A percentile compares a stretch with the other conserved stretches of the same genome.
Evolutionary conservation across 1,284 basidiomycete genomes (phyloP).

Genomic region (Afroboletus lepidellus): DNA sequence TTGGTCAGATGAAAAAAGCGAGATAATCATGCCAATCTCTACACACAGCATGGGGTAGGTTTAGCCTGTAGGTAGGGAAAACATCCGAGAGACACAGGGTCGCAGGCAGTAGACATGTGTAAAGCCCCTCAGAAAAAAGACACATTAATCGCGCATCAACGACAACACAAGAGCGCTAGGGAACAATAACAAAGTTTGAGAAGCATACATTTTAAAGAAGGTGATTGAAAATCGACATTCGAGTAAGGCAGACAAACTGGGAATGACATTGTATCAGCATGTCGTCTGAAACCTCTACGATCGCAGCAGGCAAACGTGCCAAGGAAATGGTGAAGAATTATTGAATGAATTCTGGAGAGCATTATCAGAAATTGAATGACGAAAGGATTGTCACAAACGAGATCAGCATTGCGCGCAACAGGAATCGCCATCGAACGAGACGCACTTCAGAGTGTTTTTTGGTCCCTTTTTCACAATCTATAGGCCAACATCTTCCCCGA

Average conservation of each 20-base stretch:
- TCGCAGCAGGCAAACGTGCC: not conserved
- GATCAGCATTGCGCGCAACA: not conserved
- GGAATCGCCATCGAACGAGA: not conserved
- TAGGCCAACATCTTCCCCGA: not conserved
- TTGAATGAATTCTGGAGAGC: conserved; percentile 3
- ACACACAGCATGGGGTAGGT: no score
- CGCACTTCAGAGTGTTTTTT: not conserved
- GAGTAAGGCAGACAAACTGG: not conserved
- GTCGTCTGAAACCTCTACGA: conserved; percentile 7
- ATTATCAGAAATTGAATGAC: not conserved
- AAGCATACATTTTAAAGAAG: not conserved
- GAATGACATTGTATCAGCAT: conserved; percentile 15
- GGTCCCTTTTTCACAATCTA: not conserved
- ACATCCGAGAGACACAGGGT: not conserved
- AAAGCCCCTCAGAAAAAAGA: conserved; percentile 8
- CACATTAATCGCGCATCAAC: no score
- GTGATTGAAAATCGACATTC: not conserved
- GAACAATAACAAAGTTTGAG: not conserved
- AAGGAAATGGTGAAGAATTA: not conserved
- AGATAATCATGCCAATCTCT: no score
- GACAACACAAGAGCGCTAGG: conserved; percentile 5
- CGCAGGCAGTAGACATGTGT: not conserved
- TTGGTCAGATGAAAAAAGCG: no score
- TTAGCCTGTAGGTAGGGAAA: no score
- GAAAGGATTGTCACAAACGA: not conserved